Conservation (phyloP, 2,329 filamentous ascomycete species). For the Colletotrichum orchidophilum region DNA sequence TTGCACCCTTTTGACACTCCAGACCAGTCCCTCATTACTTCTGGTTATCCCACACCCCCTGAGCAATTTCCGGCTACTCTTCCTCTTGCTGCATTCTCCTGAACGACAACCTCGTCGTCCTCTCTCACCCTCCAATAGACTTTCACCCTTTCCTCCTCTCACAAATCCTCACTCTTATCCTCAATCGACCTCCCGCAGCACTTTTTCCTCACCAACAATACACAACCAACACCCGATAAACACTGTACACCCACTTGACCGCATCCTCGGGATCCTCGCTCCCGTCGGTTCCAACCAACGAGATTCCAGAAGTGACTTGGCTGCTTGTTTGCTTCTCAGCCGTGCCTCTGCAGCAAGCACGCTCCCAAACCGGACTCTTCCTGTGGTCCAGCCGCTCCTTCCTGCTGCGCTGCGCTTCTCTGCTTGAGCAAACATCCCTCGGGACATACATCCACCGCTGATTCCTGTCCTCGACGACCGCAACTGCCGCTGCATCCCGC, state of each 20-base stretch:
- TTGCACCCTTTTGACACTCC: constrained; percentile 18
- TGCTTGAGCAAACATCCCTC: constrained; percentile 26
- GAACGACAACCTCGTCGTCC: constrained; percentile 2
- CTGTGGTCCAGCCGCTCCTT: constrained; percentile 33
- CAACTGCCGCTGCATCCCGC: constrained; percentile 21
- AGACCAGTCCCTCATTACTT: constrained; percentile 14
- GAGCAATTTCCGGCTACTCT: background rate
- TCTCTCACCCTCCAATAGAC: constrained; percentile 32
- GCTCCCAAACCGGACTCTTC: constrained; percentile 25
- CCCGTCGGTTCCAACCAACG: background rate
- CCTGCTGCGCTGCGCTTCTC: background rate
- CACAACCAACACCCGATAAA: background rate
- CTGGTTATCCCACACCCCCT: background rate
- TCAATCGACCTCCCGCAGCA: background rate
- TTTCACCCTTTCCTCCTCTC: constrained; percentile 26
- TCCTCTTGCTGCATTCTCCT: background rate
- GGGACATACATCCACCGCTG: background rate
- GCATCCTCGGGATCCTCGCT: constrained; percentile 5
- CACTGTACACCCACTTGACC: constrained; percentile 14
- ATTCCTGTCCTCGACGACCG: constrained; percentile 20
- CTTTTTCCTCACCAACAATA: background rate
- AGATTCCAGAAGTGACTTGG: constrained; percentile 12
- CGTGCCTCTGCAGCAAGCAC: constrained; percentile 29
- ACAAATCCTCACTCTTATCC: background rate
- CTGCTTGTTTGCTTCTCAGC: constrained; percentile 26